Base-by-base conservation (phyloP, 345 rosid species). In the Brassica incana region DNA sequence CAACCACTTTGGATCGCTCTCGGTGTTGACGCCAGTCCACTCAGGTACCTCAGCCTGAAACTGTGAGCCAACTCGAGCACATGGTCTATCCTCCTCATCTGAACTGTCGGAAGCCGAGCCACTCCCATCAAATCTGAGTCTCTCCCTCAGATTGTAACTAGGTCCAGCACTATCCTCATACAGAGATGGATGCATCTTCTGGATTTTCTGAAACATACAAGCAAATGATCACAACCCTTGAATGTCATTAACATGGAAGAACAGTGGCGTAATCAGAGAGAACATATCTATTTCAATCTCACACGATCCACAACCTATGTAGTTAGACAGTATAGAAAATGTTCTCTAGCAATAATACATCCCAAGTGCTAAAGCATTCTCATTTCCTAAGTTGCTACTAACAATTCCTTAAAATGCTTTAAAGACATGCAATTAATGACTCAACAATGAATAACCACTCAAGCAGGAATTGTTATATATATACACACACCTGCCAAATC, bases 31-130 rank as follows among this genome's bases (percentile, higher is more conserved):
- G 67, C 79, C 90, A 8, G 77, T 84, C 97, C 97, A 91, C 64
- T 86, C 89, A 8, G 95, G 94, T 63, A 91, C 82, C 72, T 85
- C 84, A 36, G 89, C 99, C 84, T 95, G 99, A 86, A 78, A 88
- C 11, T 65, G 67, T 59, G 90, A 85, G 20, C 98, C 98, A 48
- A 90, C 20, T 56, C 80, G 90, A 83, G 91, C 54, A 72, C 72
- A 12, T 64, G 38, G 75, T 67, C 71, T 54, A 61, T 78, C 83
- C 11, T 60, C 74, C 32, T 79, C 78, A 70, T 84, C 85, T 67
- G 87, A 85, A 72, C 71, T 32, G 23, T 59, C 25, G 62, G 77
- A 62, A 82, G 71, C 66, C 0, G 84, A 78, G 36, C 83, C 20
- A 69, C 69, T 74, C 67, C 52, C 75, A 75, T 35, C 83, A 36